These are phyloP conservation scores for Phenoliferia sp. DNA, from an alignment of 1,284 basidiomycete species.

Conservation along the genomic window DNA sequence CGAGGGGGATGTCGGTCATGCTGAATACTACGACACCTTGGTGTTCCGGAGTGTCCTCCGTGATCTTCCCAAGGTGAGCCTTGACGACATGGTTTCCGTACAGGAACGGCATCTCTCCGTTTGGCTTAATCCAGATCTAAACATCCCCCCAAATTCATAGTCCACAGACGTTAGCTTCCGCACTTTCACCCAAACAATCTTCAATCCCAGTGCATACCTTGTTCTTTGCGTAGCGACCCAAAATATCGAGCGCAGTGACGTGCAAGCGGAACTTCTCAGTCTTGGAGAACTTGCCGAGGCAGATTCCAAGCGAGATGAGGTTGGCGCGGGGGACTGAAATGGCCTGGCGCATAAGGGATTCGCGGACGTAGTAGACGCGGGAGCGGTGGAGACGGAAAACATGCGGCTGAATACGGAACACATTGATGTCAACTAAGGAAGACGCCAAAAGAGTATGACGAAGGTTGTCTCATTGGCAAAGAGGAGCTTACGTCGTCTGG, in stretches of 20 bases:
- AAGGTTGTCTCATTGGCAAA: background rate
- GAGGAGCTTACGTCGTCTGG: conserved; percentile 22
- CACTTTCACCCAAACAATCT: background rate
- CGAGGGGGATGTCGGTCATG: conserved; percentile 90
- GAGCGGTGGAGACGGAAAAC: conserved; percentile 44
- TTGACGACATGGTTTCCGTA: conserved; percentile 99
- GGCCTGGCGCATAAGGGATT: conserved; percentile 84
- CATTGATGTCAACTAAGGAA: background rate
- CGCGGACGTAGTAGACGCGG: conserved; percentile 84
- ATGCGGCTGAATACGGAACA: conserved; percentile 10
- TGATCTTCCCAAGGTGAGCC: conserved; percentile 97
- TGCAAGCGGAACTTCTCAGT: conserved; percentile 97
- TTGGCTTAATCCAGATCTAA: conserved; percentile 99
- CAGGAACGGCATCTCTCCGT: conserved; percentile 98
- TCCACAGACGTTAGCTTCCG: no score
- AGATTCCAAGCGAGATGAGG: conserved; percentile 89
- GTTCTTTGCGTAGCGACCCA: conserved; percentile 96
- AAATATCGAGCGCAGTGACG: conserved; percentile 84
- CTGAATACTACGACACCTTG: conserved; percentile 95
- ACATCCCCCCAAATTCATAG: background rate
- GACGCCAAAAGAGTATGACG: no score
- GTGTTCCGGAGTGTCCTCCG: conserved; percentile 98
- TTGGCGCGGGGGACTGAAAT: conserved; percentile 89
- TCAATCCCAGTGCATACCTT: conserved; percentile 56
- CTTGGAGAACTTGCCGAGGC: conserved; percentile 97